Evolutionary conservation across 768 basidiomycete genomes (phyloP).

Genomic region (Dictyophora rubrovolvata): DNA sequence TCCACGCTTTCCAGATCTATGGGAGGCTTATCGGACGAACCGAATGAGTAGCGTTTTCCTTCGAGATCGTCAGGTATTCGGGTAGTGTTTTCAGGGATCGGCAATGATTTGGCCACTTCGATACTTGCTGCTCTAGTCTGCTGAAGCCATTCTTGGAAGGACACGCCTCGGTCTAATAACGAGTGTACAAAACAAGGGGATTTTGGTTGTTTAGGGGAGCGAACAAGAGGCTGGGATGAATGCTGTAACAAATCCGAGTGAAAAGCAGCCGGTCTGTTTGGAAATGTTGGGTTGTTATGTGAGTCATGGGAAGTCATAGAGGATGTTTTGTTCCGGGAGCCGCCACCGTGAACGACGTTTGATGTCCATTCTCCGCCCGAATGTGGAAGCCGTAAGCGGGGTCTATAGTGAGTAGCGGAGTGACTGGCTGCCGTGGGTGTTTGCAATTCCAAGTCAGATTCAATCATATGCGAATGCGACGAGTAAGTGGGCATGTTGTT

Average conservation of each 20-base stretch:
- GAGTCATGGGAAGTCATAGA: background rate
- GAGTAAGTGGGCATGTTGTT: background rate
- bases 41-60: background rate
- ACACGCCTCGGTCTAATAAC: slow-evolving; percentile 72
- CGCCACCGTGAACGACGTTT: slow-evolving; percentile 4
- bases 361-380: slow-evolving; percentile 10
- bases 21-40: background rate
- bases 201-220: slow-evolving; percentile 22
- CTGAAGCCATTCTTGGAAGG: slow-evolving; percentile 63
- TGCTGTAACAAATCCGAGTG: background rate
- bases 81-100: slow-evolving; percentile 13
- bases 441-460: background rate
- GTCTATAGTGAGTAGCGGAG: background rate
- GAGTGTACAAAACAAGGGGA: slow-evolving; percentile 94
- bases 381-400: slow-evolving; percentile 3
- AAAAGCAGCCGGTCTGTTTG: background rate
- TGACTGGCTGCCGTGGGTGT: background rate
- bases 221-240: background rate
- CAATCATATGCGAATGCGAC: too few species aligned
- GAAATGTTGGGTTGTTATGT: background rate
- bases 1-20: background rate
- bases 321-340: background rate
- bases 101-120: slow-evolving; percentile 13
- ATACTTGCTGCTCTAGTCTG: slow-evolving; percentile 14
- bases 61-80: slow-evolving; percentile 15